Percentiles rank a stretch among this genome's conserved stretches.
phyloP scores from a whole-genome alignment of 345 rosid species.

The Arabis hirsuta region DNA sequence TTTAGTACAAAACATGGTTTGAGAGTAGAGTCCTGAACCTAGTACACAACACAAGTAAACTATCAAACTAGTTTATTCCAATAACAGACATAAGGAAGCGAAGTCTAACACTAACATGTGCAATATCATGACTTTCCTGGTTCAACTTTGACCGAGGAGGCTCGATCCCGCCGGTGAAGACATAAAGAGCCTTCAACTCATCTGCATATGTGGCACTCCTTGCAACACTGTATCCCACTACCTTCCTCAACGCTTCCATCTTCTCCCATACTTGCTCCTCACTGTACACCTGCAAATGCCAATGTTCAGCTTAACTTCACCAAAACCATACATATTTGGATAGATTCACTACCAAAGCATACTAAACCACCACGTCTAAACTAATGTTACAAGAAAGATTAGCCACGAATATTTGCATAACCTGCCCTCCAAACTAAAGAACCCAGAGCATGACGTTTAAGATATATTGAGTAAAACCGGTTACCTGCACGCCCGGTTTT shows the following conservation, averaged over 20 bases:
- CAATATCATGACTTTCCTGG: conserved; percentile 43
- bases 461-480: conserved; percentile 27
- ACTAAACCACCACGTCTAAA: not conserved
- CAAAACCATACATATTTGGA: conserved; percentile 5
- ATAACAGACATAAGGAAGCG: conserved; percentile 70
- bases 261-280: conserved; percentile 68
- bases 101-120: conserved; percentile 54
- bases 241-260: conserved; percentile 56
- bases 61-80: conserved; percentile 64
- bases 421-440: not conserved
- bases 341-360: not conserved
- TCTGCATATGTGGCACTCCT: conserved; percentile 49
- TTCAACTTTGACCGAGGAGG: conserved; percentile 56
- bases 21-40: conserved; percentile 1
- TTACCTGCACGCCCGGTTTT: conserved; percentile 50
- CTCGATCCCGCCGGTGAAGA: conserved; percentile 71
- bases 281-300: conserved; percentile 36
- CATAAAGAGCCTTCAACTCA: conserved; percentile 72
- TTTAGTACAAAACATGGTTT: conserved; percentile 15
- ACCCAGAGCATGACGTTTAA: conserved; percentile 18
- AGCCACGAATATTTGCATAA: not conserved
- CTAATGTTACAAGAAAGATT: not conserved
- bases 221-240: conserved; percentile 66
- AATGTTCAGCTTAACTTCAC: conserved; percentile 28
- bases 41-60: conserved; percentile 19